phyloP scores from a whole-genome alignment of 2,329 filamentous ascomycete species.

The Fusarium sacchari region DNA sequence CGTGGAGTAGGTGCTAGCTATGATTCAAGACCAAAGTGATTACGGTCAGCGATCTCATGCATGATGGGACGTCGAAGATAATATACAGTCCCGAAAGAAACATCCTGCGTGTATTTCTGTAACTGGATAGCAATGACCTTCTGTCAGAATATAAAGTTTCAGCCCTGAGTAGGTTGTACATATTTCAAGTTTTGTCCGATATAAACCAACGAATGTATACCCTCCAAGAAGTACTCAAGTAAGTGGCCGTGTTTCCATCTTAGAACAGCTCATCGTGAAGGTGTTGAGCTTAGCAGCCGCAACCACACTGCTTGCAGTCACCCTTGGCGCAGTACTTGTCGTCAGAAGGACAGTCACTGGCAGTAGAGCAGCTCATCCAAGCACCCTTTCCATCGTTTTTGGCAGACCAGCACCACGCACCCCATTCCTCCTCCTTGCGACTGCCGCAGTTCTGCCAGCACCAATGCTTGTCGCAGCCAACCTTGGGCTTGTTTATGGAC shows the following conservation, averaged over 20 bases:
- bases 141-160: no score
- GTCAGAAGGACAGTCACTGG: neutral
- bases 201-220: neutral
- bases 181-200: no score
- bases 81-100: neutral
- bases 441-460: slow-evolving; percentile 1
- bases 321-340: neutral
- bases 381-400: neutral
- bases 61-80: neutral
- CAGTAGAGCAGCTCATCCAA: neutral
- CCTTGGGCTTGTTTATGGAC: neutral
- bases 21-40: neutral
- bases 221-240: neutral
- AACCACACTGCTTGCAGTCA: slow-evolving; percentile 2
- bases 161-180: neutral
- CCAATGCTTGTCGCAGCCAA: neutral
- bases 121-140: neutral
- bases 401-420: neutral
- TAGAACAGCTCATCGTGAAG: no score
- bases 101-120: neutral
- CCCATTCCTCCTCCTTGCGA: neutral
- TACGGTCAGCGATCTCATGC: fast-evolving
- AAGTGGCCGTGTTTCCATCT: neutral
- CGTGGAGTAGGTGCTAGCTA: neutral
- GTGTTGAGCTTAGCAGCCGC: neutral